Evolutionary conservation across 2,329 filamentous ascomycete species (phyloP), one percentile per base, ranked within the genome.

Genomic region (Neobulgaria alba): DNA sequence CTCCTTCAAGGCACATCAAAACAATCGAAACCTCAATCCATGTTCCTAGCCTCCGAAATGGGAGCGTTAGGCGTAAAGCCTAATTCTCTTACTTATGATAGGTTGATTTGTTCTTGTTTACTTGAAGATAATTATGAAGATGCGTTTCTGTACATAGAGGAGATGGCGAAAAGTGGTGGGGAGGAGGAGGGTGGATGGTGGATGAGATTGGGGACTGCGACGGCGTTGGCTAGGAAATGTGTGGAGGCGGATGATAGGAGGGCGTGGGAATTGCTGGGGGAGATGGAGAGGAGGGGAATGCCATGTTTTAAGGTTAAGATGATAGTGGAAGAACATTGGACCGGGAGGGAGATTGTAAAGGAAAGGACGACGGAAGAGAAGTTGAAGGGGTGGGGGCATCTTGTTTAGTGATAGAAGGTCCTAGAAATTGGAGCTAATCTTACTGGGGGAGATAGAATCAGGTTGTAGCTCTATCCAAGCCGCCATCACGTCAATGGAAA

Each of bases 21-120:
- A 50, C 51, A 48, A 19, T 51, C 46, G 36, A 18, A 33, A n/a
- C 66, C 70, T 42, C 72, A 74, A 42, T 76, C 76, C 33, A 75
- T 78, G 60, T 80, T 77, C 53, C 60, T 82, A 2, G 70, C 75
- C 8, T 66, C 69, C 12, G 79, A 84, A 53, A 79, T 84, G 71
- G 63, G 71, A 4, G 65, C 70, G 8, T 61, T 78, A 7, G 63
- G 64, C 5, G 60, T 82, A 19, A 52, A 63, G 12, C 76, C 79
- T 0, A 67, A 78, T 44, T 55, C 61, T n/a, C 49, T 70, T 14
- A 82, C 78, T 0, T 82, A 82, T 49, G 77, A 82, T 49, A 65
- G 71, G 3, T 61, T 83, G 9, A 70, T 82, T 12, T 57, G 77
- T 10, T 66, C 77, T 32, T 82, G 77, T 52, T 49, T 75, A 3